A percentile compares a stretch with the other conserved stretches of the same genome.
Evolutionary conservation across 106 monocot genomes (phyloP).

Genomic region (Dendrobium catenatum): DNA sequence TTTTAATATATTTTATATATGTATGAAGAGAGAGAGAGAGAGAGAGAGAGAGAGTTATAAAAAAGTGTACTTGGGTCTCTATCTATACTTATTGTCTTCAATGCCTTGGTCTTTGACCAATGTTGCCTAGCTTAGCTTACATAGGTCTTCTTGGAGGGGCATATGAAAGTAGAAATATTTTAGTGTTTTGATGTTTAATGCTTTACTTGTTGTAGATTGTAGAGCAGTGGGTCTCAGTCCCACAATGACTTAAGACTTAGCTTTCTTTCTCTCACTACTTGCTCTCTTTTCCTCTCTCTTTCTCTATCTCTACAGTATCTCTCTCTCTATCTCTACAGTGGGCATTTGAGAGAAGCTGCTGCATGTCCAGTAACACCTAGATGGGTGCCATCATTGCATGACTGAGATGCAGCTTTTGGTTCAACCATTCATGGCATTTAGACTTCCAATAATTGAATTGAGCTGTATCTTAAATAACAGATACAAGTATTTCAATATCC

Average conservation of each 20-base stretch:
- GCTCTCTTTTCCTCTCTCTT: background rate
- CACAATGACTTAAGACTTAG: background rate
- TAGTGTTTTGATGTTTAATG: conserved; percentile 8
- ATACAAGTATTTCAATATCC: background rate
- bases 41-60: background rate
- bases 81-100: conserved; percentile 13
- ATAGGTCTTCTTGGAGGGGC: conserved; percentile 6
- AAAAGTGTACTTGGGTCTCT: background rate
- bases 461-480: background rate
- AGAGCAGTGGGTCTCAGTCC: conserved; percentile 1
- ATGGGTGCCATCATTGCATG: conserved; percentile 9
- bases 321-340: conserved; percentile 1
- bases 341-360: conserved; percentile 4
- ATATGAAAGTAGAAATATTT: conserved; percentile 9
- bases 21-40: background rate
- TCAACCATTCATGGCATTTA: conserved; percentile 1
- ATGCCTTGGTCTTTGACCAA: conserved; percentile 8
- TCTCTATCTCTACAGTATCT: background rate
- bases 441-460: conserved; percentile 7
- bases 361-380: conserved; percentile 10
- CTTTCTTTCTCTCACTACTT: background rate
- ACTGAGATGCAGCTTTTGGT: conserved; percentile 11
- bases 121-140: background rate
- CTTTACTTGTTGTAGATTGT: conserved; percentile 2
- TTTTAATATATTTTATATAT: background rate